These are phyloP conservation scores for Plantago elongata DNA, from an alignment of 257 asterid species.

Conservation along the genomic window DNA sequence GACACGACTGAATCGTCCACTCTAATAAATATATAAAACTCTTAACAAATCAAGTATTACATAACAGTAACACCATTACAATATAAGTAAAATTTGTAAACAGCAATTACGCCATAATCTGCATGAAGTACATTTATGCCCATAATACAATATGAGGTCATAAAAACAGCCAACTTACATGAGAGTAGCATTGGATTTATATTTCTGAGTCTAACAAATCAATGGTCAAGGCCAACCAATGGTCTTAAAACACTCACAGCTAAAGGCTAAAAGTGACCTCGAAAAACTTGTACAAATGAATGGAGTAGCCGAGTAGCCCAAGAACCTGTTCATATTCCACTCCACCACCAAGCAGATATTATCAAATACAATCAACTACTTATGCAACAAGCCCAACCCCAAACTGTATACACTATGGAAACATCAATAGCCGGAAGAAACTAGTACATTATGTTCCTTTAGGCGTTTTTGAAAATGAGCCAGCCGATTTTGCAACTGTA, in stretches of 20 bases:
- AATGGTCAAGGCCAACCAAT: conserved; percentile 15
- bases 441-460: conserved; percentile 82
- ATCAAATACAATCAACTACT: too few relatives aligned
- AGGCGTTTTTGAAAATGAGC: conserved; percentile 78
- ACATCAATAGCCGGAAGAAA: conserved; percentile 60
- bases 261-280: conserved; percentile 11
- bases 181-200: conserved; percentile 16
- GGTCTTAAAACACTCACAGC: conserved; percentile 9
- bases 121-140: too few relatives aligned
- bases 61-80: too few relatives aligned
- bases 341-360: neutral
- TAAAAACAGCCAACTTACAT: too few relatives aligned
- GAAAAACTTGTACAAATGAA: conserved; percentile 16
- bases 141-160: too few relatives aligned
- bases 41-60: too few relatives aligned
- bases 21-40: too few relatives aligned
- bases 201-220: conserved; percentile 25
- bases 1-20: too few relatives aligned
- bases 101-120: too few relatives aligned
- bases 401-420: conserved; percentile 13
- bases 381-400: conserved; percentile 16
- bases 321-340: conserved; percentile 7
- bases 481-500: conserved; percentile 76
- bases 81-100: too few relatives aligned
- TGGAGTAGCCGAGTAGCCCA: conserved; percentile 16